Evolutionary conservation across 2,329 filamentous ascomycete genomes (phyloP).

Genomic region (Calonectria fujianensis): DNA sequence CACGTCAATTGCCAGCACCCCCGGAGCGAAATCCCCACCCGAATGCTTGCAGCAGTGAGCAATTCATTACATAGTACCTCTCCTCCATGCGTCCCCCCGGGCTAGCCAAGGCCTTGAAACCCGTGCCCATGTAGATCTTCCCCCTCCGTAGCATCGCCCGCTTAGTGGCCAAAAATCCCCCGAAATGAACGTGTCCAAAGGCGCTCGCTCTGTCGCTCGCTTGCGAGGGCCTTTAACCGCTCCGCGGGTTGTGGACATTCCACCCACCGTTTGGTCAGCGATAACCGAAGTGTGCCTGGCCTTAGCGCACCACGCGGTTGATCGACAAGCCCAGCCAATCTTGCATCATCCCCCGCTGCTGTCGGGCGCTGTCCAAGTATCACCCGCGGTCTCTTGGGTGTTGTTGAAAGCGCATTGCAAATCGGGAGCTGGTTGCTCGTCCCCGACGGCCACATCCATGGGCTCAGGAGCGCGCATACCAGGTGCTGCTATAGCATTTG

Average conservation of each 20-base stretch:
- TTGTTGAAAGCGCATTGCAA: background rate
- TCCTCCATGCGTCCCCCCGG: constrained; percentile 34
- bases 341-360: constrained; percentile 16
- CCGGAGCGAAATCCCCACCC: background rate
- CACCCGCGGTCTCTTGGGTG: background rate
- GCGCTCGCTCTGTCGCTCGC: background rate
- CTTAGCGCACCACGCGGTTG: constrained; percentile 9
- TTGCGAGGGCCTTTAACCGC: constrained; percentile 12
- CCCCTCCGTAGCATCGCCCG: constrained; percentile 40
- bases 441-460: background rate
- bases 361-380: constrained; percentile 12
- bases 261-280: constrained; percentile 6
- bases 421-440: background rate
- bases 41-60: constrained; percentile 14
- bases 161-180: constrained; percentile 20
- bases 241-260: constrained; percentile 3
- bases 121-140: constrained; percentile 45
- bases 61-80: constrained; percentile 35
- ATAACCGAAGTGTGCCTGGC: constrained; percentile 21
- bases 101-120: constrained; percentile 53
- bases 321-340: constrained; percentile 21
- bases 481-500: background rate
- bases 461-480: background rate
- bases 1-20: background rate
- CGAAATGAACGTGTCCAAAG: constrained; percentile 38